These are phyloP conservation scores for Aphanocladium album DNA, from an alignment of 2,329 filamentous ascomycete species.

Conservation along the genomic window DNA sequence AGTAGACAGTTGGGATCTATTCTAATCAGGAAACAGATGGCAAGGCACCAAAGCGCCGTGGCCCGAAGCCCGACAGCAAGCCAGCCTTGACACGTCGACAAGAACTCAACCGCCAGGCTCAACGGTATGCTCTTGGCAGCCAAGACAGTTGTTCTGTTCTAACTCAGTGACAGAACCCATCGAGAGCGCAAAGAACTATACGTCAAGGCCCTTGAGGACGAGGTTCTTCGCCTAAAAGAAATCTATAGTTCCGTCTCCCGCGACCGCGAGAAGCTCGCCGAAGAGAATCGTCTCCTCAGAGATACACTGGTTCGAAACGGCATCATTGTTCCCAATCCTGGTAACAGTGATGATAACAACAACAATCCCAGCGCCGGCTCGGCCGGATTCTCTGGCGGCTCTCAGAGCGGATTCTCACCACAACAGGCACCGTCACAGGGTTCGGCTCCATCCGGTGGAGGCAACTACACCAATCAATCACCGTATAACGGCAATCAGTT, in stretches of 20 bases:
- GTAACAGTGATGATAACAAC: conserved; percentile 35
- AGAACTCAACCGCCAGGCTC: conserved; percentile 91
- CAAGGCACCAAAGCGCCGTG: conserved; percentile 79
- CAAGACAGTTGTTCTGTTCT: neutral
- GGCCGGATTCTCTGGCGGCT: conserved; percentile 6
- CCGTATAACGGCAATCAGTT: conserved; percentile 24
- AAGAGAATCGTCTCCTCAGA: conserved; percentile 75
- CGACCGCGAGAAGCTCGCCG: conserved; percentile 68
- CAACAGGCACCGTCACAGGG: conserved; percentile 38
- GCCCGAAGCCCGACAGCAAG: conserved; percentile 94
- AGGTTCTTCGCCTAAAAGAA: conserved; percentile 84
- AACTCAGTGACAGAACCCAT: conserved; percentile 63
- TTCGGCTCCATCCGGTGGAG: conserved; percentile 32
- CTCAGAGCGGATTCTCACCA: conserved; percentile 39
- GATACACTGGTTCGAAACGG: conserved; percentile 50
- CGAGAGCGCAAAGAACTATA: conserved; percentile 95
- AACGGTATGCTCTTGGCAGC: conserved; percentile 59
- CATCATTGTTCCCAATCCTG: conserved; percentile 29
- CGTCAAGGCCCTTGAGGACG: conserved; percentile 88
- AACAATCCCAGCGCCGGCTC: conserved; percentile 44
- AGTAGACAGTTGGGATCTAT: neutral
- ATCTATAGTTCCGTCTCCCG: conserved; percentile 68
- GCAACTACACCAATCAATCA: neutral
- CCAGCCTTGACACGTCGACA: conserved; percentile 88
- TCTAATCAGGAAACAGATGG: conserved; percentile 54